Evolutionary conservation across 2,329 filamentous ascomycete species (phyloP), one percentile per base, ranked within the genome.

Genomic region (Aschersonia sp.): DNA sequence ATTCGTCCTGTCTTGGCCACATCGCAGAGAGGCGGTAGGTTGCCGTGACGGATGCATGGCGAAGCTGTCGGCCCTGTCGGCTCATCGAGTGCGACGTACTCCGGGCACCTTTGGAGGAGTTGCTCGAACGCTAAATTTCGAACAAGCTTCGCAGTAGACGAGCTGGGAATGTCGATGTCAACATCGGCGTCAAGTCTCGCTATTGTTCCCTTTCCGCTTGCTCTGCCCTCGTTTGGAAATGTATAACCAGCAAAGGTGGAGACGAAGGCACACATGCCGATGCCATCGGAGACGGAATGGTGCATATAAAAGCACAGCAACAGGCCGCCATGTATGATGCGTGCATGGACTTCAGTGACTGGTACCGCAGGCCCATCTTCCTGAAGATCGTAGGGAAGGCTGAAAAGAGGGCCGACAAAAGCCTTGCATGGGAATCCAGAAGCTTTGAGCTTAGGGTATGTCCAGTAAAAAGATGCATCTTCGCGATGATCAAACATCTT

Each of bases 271-370:
- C 55, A 52, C 22, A 69, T 56, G 22, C 64, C 66, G 32, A 63
- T 60, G 9, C 68, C 68, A 46, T 71, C 68, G 12, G 63, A 64
- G 30, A 69, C 54, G 6, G 66, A 57, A 48, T 71, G 68, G 49
- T 69, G 65, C 43, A 70, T 55, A 49, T 60, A 67, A n/a, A 67
- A 51, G 5, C 57, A 62, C 29, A 71, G 58, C 6, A 70, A 49
- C 8, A 71, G 46, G 1, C 68, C 68, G 4, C 58, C 52, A 6
- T 14, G 44, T 6, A 66, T 60, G 46, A 68, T 60, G 41, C 61
- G 60, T n/a, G 59, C 63, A 11, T 64, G 60, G 5, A 71, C 57
- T n/a, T 58, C 58, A 2, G 61, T 60, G 9, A 65, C 66, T 0
- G 67, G 68, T 30, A 68, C 56, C 4, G 45, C 47, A 0, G 54